phyloP scores from a whole-genome alignment of 495 filamentous ascomycete genomes.

The Podospora didyma region DNA sequence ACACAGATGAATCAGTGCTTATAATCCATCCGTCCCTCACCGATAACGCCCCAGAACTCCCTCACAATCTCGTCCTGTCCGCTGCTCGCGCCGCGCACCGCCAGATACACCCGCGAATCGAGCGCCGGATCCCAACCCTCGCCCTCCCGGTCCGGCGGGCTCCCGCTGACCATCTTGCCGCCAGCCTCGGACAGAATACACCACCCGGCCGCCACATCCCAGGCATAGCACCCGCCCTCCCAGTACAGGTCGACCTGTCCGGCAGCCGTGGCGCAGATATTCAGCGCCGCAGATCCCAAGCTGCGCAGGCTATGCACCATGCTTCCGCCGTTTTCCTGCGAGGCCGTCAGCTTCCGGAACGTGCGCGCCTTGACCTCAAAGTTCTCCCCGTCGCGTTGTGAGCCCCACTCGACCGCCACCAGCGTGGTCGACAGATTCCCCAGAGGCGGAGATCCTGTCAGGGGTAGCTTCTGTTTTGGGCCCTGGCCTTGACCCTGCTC shows the following conservation, averaged over 20 bases:
- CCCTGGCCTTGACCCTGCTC: slow-evolving; percentile 16
- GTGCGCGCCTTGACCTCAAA: slow-evolving; percentile 68
- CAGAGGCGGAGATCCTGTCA: slow-evolving; percentile 56
- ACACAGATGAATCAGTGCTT: slow-evolving; percentile 17
- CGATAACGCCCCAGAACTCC: slow-evolving; percentile 65
- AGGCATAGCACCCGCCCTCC: slow-evolving; percentile 93
- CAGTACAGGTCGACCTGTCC: slow-evolving; percentile 82
- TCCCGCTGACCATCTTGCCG: slow-evolving; percentile 73
- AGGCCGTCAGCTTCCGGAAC: slow-evolving; percentile 63
- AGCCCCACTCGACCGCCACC: slow-evolving; percentile 76
- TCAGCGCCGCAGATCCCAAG: slow-evolving; percentile 78
- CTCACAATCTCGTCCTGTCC: slow-evolving; percentile 72
- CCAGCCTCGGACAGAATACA: slow-evolving; percentile 82
- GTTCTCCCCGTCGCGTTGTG: slow-evolving; percentile 67
- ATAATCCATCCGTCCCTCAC: slow-evolving; percentile 48
- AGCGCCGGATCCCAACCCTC: slow-evolving; percentile 67
- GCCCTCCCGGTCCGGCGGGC: slow-evolving; percentile 35
- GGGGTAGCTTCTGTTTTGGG: slow-evolving; percentile 36
- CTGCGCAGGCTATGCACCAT: slow-evolving; percentile 81
- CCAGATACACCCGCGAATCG: slow-evolving; percentile 72
- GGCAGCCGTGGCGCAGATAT: slow-evolving; percentile 74
- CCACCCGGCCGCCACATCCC: slow-evolving; percentile 94
- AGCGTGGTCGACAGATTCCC: slow-evolving; percentile 57
- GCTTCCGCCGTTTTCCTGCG: slow-evolving; percentile 54
- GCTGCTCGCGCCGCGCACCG: slow-evolving; percentile 57